Percentiles rank a stretch among this genome's conserved stretches.
phyloP scores from a whole-genome alignment of 805 yeast species.

The Allodekkera sacchari region DNA sequence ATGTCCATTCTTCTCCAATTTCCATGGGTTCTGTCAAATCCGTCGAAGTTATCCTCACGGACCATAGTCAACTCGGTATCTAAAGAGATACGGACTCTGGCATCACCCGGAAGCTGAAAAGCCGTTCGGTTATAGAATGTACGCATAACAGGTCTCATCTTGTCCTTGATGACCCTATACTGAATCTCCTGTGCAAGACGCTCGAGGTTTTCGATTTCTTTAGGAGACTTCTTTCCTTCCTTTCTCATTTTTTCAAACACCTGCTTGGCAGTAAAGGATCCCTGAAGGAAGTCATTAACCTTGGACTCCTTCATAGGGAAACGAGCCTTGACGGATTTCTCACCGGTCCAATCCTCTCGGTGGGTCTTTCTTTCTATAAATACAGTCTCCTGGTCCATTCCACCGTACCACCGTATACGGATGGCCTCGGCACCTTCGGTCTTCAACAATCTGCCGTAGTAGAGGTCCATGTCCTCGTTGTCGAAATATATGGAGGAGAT shows the following conservation, averaged over 20 bases:
- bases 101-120: constrained; percentile 98
- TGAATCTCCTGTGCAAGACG: constrained; percentile 90
- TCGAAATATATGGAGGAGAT: constrained; percentile 96
- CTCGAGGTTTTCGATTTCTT: constrained; percentile 88
- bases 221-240: constrained; percentile 79
- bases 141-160: constrained; percentile 88
- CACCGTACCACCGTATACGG: constrained; percentile 98
- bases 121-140: constrained; percentile 98
- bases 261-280: constrained; percentile 79
- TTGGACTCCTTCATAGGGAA: constrained; percentile 87
- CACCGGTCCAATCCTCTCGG: constrained; percentile 99
- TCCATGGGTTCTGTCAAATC: constrained; percentile 76
- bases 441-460: constrained; percentile 89
- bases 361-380: constrained; percentile 97
- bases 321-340: constrained; percentile 97
- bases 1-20: constrained; percentile 99
- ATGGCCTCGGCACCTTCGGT: constrained; percentile 99
- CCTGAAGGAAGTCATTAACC: constrained; percentile 76
- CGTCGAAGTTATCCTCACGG: constrained; percentile 95
- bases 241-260: constrained; percentile 88
- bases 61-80: constrained; percentile 97
- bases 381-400: constrained; percentile 85
- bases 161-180: constrained; percentile 76
- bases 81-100: constrained; percentile 94
- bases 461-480: constrained; percentile 79